phyloP scores from a whole-genome alignment of 2,329 filamentous ascomycete species.

The Neonectria punicea region DNA sequence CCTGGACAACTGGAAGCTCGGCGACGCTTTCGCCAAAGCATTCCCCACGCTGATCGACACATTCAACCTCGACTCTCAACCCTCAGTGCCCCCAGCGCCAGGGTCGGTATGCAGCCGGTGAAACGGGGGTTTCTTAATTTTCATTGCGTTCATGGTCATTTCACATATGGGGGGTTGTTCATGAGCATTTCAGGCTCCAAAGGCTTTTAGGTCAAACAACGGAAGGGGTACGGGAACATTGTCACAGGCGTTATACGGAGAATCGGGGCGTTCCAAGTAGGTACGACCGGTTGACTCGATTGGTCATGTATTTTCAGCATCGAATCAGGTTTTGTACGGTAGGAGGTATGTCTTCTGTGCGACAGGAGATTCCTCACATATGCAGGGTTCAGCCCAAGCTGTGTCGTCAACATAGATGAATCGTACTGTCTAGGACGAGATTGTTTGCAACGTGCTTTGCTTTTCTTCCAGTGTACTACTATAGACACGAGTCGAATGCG shows the following conservation, averaged over 20 bases:
- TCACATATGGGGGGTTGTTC: background rate
- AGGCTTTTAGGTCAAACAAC: background rate
- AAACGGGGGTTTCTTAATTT: background rate
- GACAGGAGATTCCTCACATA: background rate
- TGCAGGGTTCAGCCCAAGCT: background rate
- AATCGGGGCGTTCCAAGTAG: conserved; percentile 14
- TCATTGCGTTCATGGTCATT: background rate
- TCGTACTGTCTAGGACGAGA: background rate
- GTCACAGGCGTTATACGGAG: conserved; percentile 9
- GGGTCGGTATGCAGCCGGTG: conserved; percentile 34
- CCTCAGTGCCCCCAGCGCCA: conserved; percentile 22
- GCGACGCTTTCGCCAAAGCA: conserved; percentile 71
- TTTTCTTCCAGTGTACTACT: too few relatives aligned
- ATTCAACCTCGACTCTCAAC: conserved; percentile 42
- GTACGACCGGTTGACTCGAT: background rate
- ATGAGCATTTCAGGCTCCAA: background rate
- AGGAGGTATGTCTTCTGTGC: background rate
- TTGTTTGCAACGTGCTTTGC: background rate
- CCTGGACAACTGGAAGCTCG: conserved; percentile 84
- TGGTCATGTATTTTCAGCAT: background rate
- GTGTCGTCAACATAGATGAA: conserved; percentile 6
- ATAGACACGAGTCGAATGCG: too few relatives aligned
- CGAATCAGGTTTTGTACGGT: background rate
- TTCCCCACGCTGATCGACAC: conserved; percentile 63
- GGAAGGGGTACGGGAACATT: background rate